Conservation (phyloP, 805 yeast species). For the Debaryomyces prosopidis region DNA sequence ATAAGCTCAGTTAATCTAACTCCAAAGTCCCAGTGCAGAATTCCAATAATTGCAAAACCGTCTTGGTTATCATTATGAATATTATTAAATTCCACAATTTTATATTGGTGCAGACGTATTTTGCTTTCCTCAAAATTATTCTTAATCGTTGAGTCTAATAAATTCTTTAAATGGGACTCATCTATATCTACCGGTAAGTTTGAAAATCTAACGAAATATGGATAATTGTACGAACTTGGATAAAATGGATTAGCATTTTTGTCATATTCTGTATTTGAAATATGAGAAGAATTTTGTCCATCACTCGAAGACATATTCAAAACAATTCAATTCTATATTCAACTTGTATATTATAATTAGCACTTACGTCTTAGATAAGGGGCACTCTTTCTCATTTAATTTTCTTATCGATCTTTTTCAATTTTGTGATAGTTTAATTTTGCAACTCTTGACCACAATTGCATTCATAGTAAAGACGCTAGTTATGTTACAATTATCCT, state of each 20-base stretch:
- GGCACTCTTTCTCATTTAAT: not conserved
- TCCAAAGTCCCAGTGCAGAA: conserved; percentile 1
- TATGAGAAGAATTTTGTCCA: not conserved
- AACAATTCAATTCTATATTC: too few species aligned
- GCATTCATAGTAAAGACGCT: not conserved
- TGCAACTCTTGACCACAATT: not conserved
- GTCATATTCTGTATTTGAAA: conserved; percentile 9
- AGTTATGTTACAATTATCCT: too few species aligned
- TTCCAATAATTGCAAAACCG: conserved; percentile 8
- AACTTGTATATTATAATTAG: too few species aligned
- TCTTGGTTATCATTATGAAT: conserved; percentile 1
- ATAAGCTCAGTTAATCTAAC: conserved; percentile 13
- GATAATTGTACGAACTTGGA: conserved; percentile 9
- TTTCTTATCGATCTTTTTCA: not conserved
- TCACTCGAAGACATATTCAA: conserved; percentile 2
- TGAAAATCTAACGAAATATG: conserved; percentile 7
- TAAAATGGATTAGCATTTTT: conserved; percentile 23
- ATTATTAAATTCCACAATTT: conserved; percentile 7
- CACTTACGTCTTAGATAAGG: not conserved
- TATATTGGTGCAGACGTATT: conserved; percentile 1
- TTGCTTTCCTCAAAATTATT: conserved; percentile 8
- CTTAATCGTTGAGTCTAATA: conserved; percentile 15
- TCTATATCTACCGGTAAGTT: conserved; percentile 14
- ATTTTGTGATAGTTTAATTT: not conserved
- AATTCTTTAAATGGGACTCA: conserved; percentile 11